Conservation (phyloP, 2,329 filamentous ascomycete species). For the Talaromyces sp. region DNA sequence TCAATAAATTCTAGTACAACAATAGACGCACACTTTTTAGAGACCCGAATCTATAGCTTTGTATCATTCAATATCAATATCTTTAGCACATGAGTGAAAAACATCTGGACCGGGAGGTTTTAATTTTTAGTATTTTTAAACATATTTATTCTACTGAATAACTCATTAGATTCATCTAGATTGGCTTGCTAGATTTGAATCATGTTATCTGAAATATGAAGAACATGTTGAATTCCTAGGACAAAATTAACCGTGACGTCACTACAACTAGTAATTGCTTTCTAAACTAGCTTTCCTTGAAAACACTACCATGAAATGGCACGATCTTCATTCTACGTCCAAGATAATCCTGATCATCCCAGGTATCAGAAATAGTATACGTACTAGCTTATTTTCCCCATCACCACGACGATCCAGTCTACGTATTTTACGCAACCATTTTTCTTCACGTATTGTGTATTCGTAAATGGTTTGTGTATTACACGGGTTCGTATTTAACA, state of each 20-base stretch:
- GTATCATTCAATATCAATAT: too few species aligned
- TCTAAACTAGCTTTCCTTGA: too few species aligned
- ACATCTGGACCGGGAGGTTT: too few species aligned
- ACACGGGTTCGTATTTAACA: neutral
- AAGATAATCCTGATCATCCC: neutral
- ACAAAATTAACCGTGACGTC: too few species aligned
- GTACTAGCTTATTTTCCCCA: neutral
- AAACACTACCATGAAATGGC: neutral
- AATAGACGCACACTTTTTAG: too few species aligned
- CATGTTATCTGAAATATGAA: neutral
- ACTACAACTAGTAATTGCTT: neutral
- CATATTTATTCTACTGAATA: too few species aligned
- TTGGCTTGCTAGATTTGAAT: neutral
- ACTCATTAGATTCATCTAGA: too few species aligned
- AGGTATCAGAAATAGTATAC: neutral
- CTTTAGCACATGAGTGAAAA: too few species aligned
- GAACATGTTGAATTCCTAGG: too few species aligned
- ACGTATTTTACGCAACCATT: neutral
- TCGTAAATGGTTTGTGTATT: neutral
- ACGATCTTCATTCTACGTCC: neutral
- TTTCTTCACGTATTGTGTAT: neutral
- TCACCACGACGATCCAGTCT: neutral
- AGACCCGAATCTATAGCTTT: too few species aligned
- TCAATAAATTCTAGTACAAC: too few species aligned
- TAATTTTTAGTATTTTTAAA: too few species aligned